Conservation (phyloP, 345 rosid genomes). For the Kernera saxatilis region DNA sequence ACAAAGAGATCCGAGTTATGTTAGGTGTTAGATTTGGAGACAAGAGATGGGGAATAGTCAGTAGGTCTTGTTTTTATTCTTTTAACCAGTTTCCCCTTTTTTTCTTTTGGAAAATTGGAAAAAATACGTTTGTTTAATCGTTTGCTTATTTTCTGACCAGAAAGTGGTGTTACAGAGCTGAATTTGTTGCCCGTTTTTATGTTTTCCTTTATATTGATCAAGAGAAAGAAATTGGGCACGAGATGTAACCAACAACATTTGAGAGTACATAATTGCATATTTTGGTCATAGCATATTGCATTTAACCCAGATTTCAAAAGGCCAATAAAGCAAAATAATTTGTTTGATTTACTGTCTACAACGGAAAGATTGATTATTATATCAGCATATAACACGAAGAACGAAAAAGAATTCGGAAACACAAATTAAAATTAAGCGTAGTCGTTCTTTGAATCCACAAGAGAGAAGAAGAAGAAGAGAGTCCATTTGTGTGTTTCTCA, state of each 20-base stretch:
- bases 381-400: neutral
- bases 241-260: neutral
- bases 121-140: slow-evolving; percentile 19
- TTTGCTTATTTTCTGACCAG: neutral
- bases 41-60: slow-evolving; percentile 3
- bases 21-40: slow-evolving; percentile 27
- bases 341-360: neutral
- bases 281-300: neutral
- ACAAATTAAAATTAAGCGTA: neutral
- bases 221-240: neutral
- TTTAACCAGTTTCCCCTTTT: neutral
- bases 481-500: slow-evolving; percentile 8
- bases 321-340: neutral
- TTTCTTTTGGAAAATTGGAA: slow-evolving; percentile 15
- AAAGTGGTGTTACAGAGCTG: neutral
- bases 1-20: slow-evolving; percentile 23
- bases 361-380: slow-evolving; percentile 11
- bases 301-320: neutral
- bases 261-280: neutral
- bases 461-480: neutral
- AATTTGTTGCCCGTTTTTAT: neutral
- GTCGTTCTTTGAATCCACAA: slow-evolving; percentile 14
- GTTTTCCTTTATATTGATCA: neutral
- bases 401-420: neutral
- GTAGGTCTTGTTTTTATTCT: slow-evolving; percentile 24